A percentile compares a stretch with the other conserved stretches of the same genome.
Conservation (phyloP, 2,329 filamentous ascomycete genomes). For the Exophiala alcalophila region DNA sequence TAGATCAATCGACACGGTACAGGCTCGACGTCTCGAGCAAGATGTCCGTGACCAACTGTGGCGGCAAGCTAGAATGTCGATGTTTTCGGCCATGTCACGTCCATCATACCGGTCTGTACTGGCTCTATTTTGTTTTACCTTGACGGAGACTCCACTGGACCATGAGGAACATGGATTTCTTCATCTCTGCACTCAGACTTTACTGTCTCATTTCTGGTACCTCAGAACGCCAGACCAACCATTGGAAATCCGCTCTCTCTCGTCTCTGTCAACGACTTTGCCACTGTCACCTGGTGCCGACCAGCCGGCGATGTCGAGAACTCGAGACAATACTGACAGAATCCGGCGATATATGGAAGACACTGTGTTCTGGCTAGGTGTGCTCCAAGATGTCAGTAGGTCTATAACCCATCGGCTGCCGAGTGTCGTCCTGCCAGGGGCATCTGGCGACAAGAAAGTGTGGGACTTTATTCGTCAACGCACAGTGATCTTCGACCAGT, state of each 20-base stretch:
- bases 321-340: neutral
- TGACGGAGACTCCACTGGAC: constrained; percentile 5
- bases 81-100: constrained; percentile 2
- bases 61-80: neutral
- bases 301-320: neutral
- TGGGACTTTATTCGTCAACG: constrained; percentile 20
- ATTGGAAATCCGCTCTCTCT: neutral
- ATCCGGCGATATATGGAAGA: constrained; percentile 1
- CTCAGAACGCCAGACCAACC: neutral
- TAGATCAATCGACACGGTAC: neutral
- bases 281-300: neutral
- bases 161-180: constrained; percentile 3
- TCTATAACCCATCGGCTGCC: constrained; percentile 6
- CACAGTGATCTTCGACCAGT: constrained; percentile 14
- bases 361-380: constrained; percentile 9
- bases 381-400: constrained; percentile 4
- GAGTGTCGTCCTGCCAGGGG: neutral
- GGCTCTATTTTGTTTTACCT: constrained; percentile 1
- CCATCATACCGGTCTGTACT: constrained; percentile 11
- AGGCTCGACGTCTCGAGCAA: constrained; percentile 3
- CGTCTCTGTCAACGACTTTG: neutral
- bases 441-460: constrained; percentile 3
- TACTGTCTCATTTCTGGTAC: constrained; percentile 5
- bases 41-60: constrained; percentile 6
- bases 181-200: constrained; percentile 4